Conservation (phyloP, 805 yeast genomes). For the Blastobotrys peoriensis region DNA sequence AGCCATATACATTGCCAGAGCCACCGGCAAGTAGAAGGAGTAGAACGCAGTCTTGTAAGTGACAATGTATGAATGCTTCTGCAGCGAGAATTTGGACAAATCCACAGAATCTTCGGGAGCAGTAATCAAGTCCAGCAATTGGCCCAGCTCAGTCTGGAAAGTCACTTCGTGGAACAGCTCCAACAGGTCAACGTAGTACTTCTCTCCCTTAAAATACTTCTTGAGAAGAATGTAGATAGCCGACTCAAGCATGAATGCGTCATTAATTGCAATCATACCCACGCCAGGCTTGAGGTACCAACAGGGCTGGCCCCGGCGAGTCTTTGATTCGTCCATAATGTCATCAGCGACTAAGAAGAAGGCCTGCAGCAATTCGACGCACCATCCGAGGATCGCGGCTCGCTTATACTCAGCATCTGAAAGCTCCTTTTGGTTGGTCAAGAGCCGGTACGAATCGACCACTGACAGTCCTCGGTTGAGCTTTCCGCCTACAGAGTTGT, state of each 20-base stretch:
- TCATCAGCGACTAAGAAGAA: slow-evolving; percentile 97
- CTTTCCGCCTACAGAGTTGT: slow-evolving; percentile 96
- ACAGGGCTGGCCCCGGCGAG: slow-evolving; percentile 98
- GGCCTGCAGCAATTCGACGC: slow-evolving; percentile 89
- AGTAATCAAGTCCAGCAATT: slow-evolving; percentile 87
- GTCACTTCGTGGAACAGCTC: slow-evolving; percentile 97
- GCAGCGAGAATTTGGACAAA: slow-evolving; percentile 75
- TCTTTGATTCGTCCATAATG: slow-evolving; percentile 94
- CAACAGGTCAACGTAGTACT: slow-evolving; percentile 80
- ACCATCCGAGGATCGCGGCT: slow-evolving; percentile 91
- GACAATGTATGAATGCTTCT: slow-evolving; percentile 91
- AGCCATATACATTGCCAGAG: slow-evolving; percentile 89
- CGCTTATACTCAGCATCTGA: slow-evolving; percentile 65
- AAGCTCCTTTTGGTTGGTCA: slow-evolving; percentile 63
- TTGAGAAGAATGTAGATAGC: slow-evolving; percentile 85
- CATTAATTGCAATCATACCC: slow-evolving; percentile 92
- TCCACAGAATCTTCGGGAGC: slow-evolving; percentile 97
- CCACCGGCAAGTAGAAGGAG: slow-evolving; percentile 96
- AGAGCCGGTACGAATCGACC: slow-evolving; percentile 80
- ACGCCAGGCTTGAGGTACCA: slow-evolving; percentile 83
- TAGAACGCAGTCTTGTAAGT: slow-evolving; percentile 96
- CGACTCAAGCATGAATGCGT: slow-evolving; percentile 93
- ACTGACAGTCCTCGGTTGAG: slow-evolving; percentile 94
- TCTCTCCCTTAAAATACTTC: slow-evolving; percentile 76
- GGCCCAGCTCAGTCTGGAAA: slow-evolving; percentile 96